These are phyloP conservation scores for Serendipita sp. DNA, from an alignment of 768 basidiomycete genomes.

Conservation along the genomic window DNA sequence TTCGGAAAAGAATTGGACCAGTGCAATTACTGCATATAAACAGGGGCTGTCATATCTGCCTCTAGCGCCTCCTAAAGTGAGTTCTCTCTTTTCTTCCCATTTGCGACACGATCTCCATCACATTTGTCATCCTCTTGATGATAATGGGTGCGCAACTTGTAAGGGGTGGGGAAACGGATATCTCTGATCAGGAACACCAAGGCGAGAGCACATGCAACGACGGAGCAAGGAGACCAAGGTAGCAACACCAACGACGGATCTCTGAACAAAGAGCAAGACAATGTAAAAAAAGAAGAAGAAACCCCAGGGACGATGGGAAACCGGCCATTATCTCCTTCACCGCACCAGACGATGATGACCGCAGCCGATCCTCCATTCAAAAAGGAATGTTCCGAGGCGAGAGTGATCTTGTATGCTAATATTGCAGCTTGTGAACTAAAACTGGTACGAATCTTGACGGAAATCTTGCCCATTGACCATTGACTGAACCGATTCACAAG, in stretches of 20 bases:
- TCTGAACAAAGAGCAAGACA: slow-evolving; percentile 12
- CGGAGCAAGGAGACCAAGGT: slow-evolving; percentile 8
- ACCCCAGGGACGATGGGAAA: slow-evolving; percentile 9
- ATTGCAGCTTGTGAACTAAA: slow-evolving; percentile 74
- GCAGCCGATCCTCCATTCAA: slow-evolving; percentile 21
- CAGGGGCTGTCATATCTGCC: slow-evolving; percentile 54
- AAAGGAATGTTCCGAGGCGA: slow-evolving; percentile 33
- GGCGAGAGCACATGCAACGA: slow-evolving; percentile 1
- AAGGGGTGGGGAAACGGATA: slow-evolving; percentile 12
- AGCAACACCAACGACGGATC: slow-evolving; percentile 14
- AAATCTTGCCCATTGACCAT: neutral
- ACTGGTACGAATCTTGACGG: slow-evolving; percentile 31
- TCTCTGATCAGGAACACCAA: slow-evolving; percentile 8
- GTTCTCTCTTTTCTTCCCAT: slow-evolving; percentile 23
- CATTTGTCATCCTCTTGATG: too few relatives aligned
- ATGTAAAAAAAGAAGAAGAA: slow-evolving; percentile 11
- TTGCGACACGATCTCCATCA: neutral
- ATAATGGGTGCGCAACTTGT: slow-evolving; percentile 5
- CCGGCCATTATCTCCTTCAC: slow-evolving; percentile 11
- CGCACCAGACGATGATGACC: neutral
- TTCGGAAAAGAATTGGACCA: slow-evolving; percentile 44
- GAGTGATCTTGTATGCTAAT: slow-evolving; percentile 71
- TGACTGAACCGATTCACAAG: slow-evolving; percentile 21
- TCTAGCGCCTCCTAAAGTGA: slow-evolving; percentile 6
- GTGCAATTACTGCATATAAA: slow-evolving; percentile 54